Percentiles rank a stretch among this genome's conserved stretches.
Conservation (phyloP, 2,329 filamentous ascomycete genomes). For the Fusarium sp. region DNA sequence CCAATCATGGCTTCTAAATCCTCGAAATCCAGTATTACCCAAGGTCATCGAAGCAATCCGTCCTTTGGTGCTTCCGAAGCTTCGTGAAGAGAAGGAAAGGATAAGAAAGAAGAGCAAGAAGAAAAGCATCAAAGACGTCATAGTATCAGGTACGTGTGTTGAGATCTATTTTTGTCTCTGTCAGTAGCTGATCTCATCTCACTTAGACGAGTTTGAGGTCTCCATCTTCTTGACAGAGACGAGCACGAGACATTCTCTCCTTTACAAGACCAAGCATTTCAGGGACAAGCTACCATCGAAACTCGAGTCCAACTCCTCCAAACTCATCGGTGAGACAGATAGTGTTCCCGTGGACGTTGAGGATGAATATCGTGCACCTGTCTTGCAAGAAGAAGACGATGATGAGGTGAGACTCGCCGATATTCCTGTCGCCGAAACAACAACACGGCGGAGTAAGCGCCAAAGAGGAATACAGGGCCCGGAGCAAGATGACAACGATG, state of each 20-base stretch:
- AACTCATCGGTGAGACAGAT: constrained; percentile 65
- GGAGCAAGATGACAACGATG: constrained; percentile 46
- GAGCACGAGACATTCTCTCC: constrained; percentile 82
- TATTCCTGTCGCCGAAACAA: constrained; percentile 43
- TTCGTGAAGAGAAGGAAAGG: constrained; percentile 81
- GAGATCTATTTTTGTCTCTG: not conserved
- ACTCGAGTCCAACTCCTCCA: constrained; percentile 69
- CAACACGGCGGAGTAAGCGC: constrained; percentile 42
- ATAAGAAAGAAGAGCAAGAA: constrained; percentile 73
- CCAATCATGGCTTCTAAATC: constrained; percentile 84
- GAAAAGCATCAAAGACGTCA: constrained; percentile 86
- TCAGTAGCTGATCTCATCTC: constrained; percentile 30
- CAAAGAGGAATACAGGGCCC: constrained; percentile 38
- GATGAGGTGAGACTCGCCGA: constrained; percentile 47
- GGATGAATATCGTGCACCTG: constrained; percentile 45
- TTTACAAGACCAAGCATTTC: constrained; percentile 86
- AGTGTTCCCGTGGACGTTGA: constrained; percentile 65
- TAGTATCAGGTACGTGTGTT: constrained; percentile 71
- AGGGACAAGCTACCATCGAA: constrained; percentile 63
- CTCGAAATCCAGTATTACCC: constrained; percentile 78
- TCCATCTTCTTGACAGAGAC: constrained; percentile 92
- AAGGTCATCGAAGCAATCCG: constrained; percentile 86
- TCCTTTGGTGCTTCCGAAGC: constrained; percentile 87
- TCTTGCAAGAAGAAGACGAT: constrained; percentile 62
- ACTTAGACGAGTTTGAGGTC: constrained; percentile 90